Conservation (phyloP, 345 rosid genomes). For the Pelargonium nanum region DNA sequence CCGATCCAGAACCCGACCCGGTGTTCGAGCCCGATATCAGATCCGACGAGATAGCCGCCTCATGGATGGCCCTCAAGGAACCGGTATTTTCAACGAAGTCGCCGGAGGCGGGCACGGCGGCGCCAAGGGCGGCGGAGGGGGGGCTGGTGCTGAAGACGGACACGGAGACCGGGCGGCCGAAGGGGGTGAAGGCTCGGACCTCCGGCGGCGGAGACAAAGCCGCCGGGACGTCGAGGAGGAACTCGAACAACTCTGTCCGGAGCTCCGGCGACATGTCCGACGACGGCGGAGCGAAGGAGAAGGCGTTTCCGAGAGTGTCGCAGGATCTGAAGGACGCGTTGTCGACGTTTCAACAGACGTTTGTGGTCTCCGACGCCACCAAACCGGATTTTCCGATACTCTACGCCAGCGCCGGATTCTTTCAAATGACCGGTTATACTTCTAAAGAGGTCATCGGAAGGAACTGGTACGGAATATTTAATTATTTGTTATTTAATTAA, state of each 20-base stretch:
- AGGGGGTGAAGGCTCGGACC: conserved; percentile 58
- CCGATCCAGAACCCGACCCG: conserved; percentile 21
- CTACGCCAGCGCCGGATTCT: conserved; percentile 98
- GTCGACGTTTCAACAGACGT: conserved; percentile 87
- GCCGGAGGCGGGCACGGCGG: conserved; percentile 43
- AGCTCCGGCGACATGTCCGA: conserved; percentile 69
- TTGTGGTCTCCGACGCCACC: conserved; percentile 91
- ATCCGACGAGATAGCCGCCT: conserved; percentile 44
- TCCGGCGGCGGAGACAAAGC: conserved; percentile 58
- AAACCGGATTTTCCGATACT: conserved; percentile 79
- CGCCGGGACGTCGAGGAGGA: conserved; percentile 25
- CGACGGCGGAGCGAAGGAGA: conserved; percentile 26
- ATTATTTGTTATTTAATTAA: too few relatives aligned
- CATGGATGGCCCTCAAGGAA: conserved; percentile 94
- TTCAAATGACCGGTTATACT: conserved; percentile 91
- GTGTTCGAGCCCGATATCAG: conserved; percentile 17
- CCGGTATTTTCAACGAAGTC: conserved; percentile 10
- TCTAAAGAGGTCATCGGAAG: conserved; percentile 89
- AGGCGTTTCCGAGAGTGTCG: conserved; percentile 62
- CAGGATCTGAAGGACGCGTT: conserved; percentile 72
- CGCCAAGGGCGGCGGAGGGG: conserved; percentile 95
- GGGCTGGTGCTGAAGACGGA: conserved; percentile 78
- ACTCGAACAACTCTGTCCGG: conserved; percentile 61
- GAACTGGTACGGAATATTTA: conserved; percentile 46
- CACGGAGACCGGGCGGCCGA: conserved; percentile 70